Evolutionary conservation across 495 filamentous ascomycete genomes (phyloP).

Genomic region (Xylaria flabelliformis): DNA sequence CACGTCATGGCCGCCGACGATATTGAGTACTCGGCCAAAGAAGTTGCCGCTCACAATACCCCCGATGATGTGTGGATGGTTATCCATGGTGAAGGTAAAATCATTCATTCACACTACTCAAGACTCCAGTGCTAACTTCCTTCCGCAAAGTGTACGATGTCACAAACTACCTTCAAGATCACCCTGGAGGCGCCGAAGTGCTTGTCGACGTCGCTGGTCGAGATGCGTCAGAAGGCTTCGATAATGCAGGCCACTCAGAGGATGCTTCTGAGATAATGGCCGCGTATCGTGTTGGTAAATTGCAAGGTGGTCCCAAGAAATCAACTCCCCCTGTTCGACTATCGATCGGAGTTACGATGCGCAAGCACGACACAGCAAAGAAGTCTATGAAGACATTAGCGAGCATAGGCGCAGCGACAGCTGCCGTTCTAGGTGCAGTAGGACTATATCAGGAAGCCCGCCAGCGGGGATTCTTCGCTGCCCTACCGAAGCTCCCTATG

Average conservation of each 20-base stretch:
- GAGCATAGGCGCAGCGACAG: conserved; percentile 6
- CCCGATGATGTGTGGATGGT: conserved; percentile 64
- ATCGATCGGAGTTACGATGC: conserved; percentile 17
- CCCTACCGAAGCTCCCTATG: neutral
- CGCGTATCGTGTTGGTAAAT: conserved; percentile 33
- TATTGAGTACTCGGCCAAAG: conserved; percentile 46
- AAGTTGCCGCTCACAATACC: conserved; percentile 61
- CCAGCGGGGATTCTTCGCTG: neutral
- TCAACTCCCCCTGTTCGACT: conserved; percentile 12
- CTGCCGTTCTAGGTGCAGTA: conserved; percentile 16
- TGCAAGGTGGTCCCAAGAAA: conserved; percentile 33
- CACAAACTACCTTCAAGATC: conserved; percentile 64
- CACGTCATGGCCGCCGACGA: conserved; percentile 17
- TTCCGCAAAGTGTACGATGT: conserved; percentile 61
- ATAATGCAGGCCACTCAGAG: conserved; percentile 65
- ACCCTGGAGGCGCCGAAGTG: conserved; percentile 64
- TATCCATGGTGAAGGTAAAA: conserved; percentile 60
- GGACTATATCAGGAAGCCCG: conserved; percentile 22
- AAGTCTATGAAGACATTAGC: conserved; percentile 7
- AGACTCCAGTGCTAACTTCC: neutral
- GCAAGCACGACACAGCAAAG: conserved; percentile 15
- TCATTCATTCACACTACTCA: neutral
- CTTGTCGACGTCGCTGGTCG: conserved; percentile 61
- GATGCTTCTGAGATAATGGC: conserved; percentile 51
- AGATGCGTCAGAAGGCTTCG: conserved; percentile 63